Base-by-base conservation (phyloP, 2,329 filamentous ascomycete genomes). In the Cordyceps militaris region DNA sequence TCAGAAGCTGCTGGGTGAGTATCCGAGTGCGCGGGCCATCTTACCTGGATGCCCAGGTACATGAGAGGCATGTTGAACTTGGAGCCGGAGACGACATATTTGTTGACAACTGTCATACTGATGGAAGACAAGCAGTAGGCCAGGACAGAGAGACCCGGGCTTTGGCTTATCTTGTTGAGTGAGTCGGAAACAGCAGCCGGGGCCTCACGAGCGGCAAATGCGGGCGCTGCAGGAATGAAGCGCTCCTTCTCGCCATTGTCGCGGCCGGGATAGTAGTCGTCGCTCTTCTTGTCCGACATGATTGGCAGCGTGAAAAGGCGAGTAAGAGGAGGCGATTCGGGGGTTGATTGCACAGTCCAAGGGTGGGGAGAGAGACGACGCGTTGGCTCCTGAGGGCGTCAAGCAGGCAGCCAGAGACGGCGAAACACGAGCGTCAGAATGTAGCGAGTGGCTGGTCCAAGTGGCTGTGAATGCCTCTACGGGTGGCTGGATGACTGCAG, bases 41-140 rank as follows among this genome's bases (percentile, higher is more conserved):
- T 66, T 82, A 95, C 91, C 86, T 96, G 91, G 59, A 96, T 81
- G 62, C 83, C 87, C 56, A 96, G 82, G 65, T 96, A 85, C 74
- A 96, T 88, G 74, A 96, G 94, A 74, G 92, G 94, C 67, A 96
- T 74, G 74, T 96, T 96, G 81, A 93, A 96, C 63, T 87, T 81
- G 57, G 82, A 79, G 59, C 91, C 91, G 14, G 89, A 95, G 44
- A 96, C 82, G 62, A 95, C 90, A 73, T 92, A 96, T 81, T 96
- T 96, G 78, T 96, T 96, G 71, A 92, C 92, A n/a, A 95, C 87
- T 11, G 91, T 96, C 91, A 96, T 96, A 71, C 92, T 81, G 69
- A 96, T 96, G 21, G 90, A 96, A 58, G 91, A 89, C 67, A 86
- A 79, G 74, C 91, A 96, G 78, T 96, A 96, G 57, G 88, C 83